phyloP scores from a whole-genome alignment of 352 stramenopile species.

The Pythium scleroteichum region DNA sequence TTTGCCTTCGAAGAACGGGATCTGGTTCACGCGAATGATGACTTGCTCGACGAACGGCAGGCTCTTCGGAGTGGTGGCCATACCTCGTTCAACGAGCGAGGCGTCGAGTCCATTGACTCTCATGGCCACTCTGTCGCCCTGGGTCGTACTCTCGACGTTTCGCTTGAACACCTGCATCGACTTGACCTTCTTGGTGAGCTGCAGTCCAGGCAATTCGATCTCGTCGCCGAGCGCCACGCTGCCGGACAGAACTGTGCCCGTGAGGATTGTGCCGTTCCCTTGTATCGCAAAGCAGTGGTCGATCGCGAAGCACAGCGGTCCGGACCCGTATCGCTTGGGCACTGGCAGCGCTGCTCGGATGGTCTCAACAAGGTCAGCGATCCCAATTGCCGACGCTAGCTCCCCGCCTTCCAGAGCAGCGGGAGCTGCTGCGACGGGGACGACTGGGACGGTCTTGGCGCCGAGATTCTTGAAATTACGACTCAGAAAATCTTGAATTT shows the following conservation, averaged over 20 bases:
- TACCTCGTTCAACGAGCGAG: slow-evolving; percentile 55
- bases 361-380: slow-evolving; percentile 64
- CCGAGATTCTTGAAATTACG: slow-evolving; percentile 34
- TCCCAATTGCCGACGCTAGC: slow-evolving; percentile 37
- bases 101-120: slow-evolving; percentile 85
- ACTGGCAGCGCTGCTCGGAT: slow-evolving; percentile 38
- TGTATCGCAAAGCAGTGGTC: slow-evolving; percentile 99
- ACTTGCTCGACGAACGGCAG: slow-evolving; percentile 54
- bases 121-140: slow-evolving; percentile 96
- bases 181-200: slow-evolving; percentile 94
- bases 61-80: slow-evolving; percentile 56
- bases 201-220: slow-evolving; percentile 91
- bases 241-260: slow-evolving; percentile 92
- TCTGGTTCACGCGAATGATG: slow-evolving; percentile 49
- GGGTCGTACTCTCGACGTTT: slow-evolving; percentile 67
- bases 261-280: slow-evolving; percentile 97
- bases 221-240: slow-evolving; percentile 87
- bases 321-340: slow-evolving; percentile 42
- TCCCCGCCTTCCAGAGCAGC: slow-evolving; percentile 20
- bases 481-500: slow-evolving; percentile 66
- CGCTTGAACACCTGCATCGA: slow-evolving; percentile 98
- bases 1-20: slow-evolving; percentile 56
- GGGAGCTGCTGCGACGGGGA: slow-evolving; percentile 75
- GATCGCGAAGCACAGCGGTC: slow-evolving; percentile 92
- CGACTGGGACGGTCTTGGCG: slow-evolving; percentile 77